Evolutionary conservation across 805 yeast species (phyloP).

Genomic region (Candida rishiriensis): DNA sequence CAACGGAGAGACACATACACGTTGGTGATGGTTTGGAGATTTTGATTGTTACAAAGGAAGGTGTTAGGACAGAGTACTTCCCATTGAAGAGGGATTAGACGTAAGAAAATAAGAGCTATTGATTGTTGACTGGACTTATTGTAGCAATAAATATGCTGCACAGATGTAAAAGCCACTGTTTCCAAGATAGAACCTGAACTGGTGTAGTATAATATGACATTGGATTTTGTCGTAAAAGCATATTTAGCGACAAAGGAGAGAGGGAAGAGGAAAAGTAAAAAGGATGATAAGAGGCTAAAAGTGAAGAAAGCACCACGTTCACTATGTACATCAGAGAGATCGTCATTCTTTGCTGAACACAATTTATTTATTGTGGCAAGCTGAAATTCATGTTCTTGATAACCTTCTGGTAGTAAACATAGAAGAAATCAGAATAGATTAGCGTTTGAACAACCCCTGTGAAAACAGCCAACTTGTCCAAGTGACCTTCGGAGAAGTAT

Average conservation of each 20-base stretch:
- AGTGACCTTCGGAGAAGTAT: constrained; percentile 55
- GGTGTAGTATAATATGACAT: too few relatives aligned
- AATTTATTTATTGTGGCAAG: constrained; percentile 36
- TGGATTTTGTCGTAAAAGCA: background rate
- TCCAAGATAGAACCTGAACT: too few relatives aligned
- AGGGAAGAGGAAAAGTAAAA: background rate
- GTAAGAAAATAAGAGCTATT: background rate
- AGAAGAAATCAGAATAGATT: constrained; percentile 92
- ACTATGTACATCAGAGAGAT: too few relatives aligned
- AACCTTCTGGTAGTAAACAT: constrained; percentile 79
- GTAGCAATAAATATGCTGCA: too few relatives aligned
- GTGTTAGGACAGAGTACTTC: constrained; percentile 75
- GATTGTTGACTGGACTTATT: too few relatives aligned
- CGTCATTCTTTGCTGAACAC: too few relatives aligned
- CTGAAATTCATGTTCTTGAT: constrained; percentile 73
- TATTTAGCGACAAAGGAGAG: background rate
- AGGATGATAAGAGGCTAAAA: too few relatives aligned
- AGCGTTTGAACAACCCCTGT: constrained; percentile 86
- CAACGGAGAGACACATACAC: constrained; percentile 96
- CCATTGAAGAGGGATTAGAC: constrained; percentile 82
- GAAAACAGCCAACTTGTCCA: constrained; percentile 65
- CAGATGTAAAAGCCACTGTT: too few relatives aligned
- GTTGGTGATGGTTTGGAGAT: constrained; percentile 97
- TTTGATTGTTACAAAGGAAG: constrained; percentile 87
- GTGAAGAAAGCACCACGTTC: too few relatives aligned